Percentiles rank a stretch among this genome's conserved stretches.
Evolutionary conservation across 2,329 filamentous ascomycete species (phyloP).

Genomic region (Apiospora rasikravindrae): DNA sequence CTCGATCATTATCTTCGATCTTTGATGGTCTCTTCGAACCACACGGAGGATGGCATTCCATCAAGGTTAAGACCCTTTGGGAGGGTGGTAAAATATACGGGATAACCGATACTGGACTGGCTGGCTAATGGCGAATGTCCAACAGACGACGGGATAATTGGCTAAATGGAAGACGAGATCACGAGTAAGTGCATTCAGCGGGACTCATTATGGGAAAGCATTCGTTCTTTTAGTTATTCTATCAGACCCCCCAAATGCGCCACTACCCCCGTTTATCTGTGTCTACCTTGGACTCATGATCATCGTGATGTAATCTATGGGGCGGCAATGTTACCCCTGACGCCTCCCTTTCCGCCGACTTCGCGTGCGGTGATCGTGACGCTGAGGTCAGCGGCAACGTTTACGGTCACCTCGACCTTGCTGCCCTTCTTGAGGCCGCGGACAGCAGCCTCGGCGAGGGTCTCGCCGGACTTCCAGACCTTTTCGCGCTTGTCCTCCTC

Average conservation of each 20-base stretch:
- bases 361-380: slow-evolving; percentile 84
- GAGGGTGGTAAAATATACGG: not conserved
- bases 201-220: not conserved
- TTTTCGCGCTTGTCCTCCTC: slow-evolving; percentile 91
- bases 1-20: no score
- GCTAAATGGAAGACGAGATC: not conserved
- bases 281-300: slow-evolving; percentile 17
- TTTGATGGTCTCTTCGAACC: no score
- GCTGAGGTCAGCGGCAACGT: slow-evolving; percentile 78
- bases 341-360: slow-evolving; percentile 84
- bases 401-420: slow-evolving; percentile 94
- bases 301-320: slow-evolving; percentile 27
- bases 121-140: not conserved
- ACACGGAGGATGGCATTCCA: no score
- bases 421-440: slow-evolving; percentile 83
- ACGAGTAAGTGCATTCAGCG: not conserved
- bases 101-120: not conserved
- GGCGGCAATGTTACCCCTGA: slow-evolving; percentile 63
- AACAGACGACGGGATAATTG: not conserved
- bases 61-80: no score
- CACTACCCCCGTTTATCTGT: slow-evolving; percentile 3
- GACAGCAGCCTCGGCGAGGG: slow-evolving; percentile 85
- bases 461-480: slow-evolving; percentile 85
- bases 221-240: slow-evolving; percentile 14
- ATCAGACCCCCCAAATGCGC: slow-evolving; percentile 4